Evolutionary conservation across 352 stramenopile species (phyloP).

Genomic region (Globisporangium uncinulatum): DNA sequence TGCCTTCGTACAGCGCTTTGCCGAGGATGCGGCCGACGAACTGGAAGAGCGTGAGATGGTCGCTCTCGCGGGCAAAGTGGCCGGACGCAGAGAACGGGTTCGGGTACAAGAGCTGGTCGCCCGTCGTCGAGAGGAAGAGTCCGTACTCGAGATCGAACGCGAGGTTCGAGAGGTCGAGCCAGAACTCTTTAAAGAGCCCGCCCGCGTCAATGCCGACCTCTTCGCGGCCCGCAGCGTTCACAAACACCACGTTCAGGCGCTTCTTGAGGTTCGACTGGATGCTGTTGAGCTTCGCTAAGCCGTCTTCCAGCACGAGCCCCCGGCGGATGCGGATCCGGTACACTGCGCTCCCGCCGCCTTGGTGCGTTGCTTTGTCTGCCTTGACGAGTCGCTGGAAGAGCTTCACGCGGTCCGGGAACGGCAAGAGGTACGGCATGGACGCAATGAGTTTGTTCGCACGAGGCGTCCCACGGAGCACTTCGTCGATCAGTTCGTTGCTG

Average conservation of each 20-base stretch:
- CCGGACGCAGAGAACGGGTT: constrained; percentile 87
- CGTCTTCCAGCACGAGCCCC: constrained; percentile 81
- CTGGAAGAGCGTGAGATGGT: constrained; percentile 91
- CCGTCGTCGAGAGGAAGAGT: constrained; percentile 56
- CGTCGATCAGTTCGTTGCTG: constrained; percentile 47
- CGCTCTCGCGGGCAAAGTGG: constrained; percentile 67
- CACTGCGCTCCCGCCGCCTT: constrained; percentile 32
- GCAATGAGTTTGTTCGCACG: constrained; percentile 56
- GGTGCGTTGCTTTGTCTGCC: constrained; percentile 45
- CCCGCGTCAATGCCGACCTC: constrained; percentile 96
- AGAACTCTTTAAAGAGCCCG: constrained; percentile 98
- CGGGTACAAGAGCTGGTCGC: constrained; percentile 88
- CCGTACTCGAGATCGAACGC: constrained; percentile 93
- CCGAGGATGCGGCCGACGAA: constrained; percentile 94
- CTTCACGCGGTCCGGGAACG: constrained; percentile 65
- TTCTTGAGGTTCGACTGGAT: constrained; percentile 86
- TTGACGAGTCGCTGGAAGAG: constrained; percentile 61
- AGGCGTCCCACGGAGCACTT: constrained; percentile 42
- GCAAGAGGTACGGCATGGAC: constrained; percentile 69
- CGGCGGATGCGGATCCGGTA: constrained; percentile 67
- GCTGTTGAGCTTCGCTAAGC: constrained; percentile 80
- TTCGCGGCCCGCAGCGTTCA: constrained; percentile 86
- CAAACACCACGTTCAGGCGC: constrained; percentile 71
- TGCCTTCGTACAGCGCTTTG: constrained; percentile 96
- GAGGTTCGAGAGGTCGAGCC: constrained; percentile 84